Conservation (phyloP, 257 asterid species). For the Solanum pimpinellifolium region DNA sequence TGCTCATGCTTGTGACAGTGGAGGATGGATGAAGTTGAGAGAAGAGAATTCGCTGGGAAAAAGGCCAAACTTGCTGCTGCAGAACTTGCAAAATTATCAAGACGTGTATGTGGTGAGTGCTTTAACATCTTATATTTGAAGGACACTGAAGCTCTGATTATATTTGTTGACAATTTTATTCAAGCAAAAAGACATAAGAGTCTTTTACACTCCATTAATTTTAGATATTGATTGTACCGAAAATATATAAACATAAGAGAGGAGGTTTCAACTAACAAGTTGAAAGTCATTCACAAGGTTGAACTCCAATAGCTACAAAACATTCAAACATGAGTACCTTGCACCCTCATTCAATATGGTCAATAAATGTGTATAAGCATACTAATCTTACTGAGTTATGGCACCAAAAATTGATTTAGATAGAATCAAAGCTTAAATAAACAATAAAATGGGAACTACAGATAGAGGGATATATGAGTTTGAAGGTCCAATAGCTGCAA, state of each 20-base stretch:
- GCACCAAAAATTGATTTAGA: background rate
- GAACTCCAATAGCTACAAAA: background rate
- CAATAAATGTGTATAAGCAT: background rate
- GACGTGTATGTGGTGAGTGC: constrained; percentile 91
- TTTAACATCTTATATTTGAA: background rate
- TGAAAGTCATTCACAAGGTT: background rate
- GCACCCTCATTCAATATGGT: background rate
- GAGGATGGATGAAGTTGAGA: constrained; percentile 72
- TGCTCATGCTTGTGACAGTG: constrained; percentile 42
- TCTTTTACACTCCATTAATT: background rate
- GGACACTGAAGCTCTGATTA: background rate
- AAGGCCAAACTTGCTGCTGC: constrained; percentile 99
- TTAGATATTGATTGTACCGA: background rate
- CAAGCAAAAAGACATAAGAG: background rate
- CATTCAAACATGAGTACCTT: background rate
- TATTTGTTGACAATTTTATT: background rate
- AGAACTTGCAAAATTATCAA: constrained; percentile 90
- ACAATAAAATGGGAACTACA: background rate
- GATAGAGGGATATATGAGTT: background rate
- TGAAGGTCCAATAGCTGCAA: background rate
- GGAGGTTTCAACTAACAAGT: background rate
- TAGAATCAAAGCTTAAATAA: background rate
- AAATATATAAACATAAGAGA: background rate
- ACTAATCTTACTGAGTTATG: background rate
- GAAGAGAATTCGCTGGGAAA: constrained; percentile 88